Conservation (phyloP, 176 grass and related monocot genomes). For the Ampelocalamus luodianensis region DNA sequence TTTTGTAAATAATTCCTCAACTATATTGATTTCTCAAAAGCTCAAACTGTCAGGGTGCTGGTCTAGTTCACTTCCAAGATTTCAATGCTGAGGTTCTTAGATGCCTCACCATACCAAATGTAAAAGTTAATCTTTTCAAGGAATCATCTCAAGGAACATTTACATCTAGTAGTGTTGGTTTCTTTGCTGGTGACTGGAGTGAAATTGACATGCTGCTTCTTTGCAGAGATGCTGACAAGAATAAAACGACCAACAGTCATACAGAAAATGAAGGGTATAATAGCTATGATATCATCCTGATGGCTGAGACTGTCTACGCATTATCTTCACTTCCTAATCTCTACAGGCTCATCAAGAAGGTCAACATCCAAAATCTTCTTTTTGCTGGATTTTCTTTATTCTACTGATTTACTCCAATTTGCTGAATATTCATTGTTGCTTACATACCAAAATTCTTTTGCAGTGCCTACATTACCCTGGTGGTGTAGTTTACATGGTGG, state of each 20-base stretch:
- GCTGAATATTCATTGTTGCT: slow-evolving; percentile 2
- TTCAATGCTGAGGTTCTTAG: slow-evolving; percentile 94
- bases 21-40: slow-evolving; percentile 37
- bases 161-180: slow-evolving; percentile 53
- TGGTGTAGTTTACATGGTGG: slow-evolving; percentile 85
- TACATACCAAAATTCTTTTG: slow-evolving; percentile 40
- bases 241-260: slow-evolving; percentile 44
- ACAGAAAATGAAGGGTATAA: slow-evolving; percentile 35
- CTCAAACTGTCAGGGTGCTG: slow-evolving; percentile 67
- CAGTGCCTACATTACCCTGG: slow-evolving; percentile 57
- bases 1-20: slow-evolving; percentile 22
- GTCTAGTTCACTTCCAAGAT: slow-evolving; percentile 89
- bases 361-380: slow-evolving; percentile 26
- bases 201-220: slow-evolving; percentile 80
- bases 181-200: slow-evolving; percentile 95
- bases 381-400: slow-evolving; percentile 18
- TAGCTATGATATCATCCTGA: no score
- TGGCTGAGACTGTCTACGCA: slow-evolving; percentile 92
- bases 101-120: slow-evolving; percentile 90
- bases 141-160: slow-evolving; percentile 44
- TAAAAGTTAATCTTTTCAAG: slow-evolving; percentile 71
- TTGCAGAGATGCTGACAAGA: slow-evolving; percentile 36
- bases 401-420: background rate
- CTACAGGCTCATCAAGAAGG: slow-evolving; percentile 82
- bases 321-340: slow-evolving; percentile 76